Base-by-base conservation (phyloP, 495 filamentous ascomycete genomes). In the Aspergillus diversus region DNA sequence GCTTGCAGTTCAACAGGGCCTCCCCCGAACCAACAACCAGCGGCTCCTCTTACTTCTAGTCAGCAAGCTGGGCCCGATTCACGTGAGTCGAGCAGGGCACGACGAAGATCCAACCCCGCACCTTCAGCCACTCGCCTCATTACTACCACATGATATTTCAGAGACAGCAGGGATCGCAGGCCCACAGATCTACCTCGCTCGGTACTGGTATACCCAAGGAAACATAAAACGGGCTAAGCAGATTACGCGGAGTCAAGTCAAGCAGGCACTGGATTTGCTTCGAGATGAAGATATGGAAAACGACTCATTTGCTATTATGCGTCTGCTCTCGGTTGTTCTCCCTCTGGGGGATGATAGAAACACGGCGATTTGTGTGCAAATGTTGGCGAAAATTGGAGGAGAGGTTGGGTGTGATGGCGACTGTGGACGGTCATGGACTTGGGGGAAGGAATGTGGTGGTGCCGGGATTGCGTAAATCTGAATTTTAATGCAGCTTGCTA, bases 391-490 rank as follows among this genome's bases (percentile, higher is more conserved):
- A 16, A 46, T 32, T 16, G 33, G 51, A 5, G 47, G 37, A 4
- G 12, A 11, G 17, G 33, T 59, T 37, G 3, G 33, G 32, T 59
- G 57, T 17, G 57, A 59, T 35, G 57, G 57, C 5, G 57, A 50
- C 43, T 59, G 57, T 50, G 57, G 57, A 11, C 43, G 33, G 32
- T 34, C 43, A 11, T 59, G 57, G 57, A 33, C 9, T n/a, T 59
- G 50, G 49, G 31, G 43, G 16, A 33, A 11, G 57, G 31, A 33
- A 60, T 60, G 47, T 49, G 34, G 33, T 42, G 48, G 48, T 53
- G 57, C 42, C 47, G 16, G 11, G 47, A 60, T 34, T 60, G 15
- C 33, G 49, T 53, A 5, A 39, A 60, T 42, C 27, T 35, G 21
- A 16, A 51, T 12, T 39, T 43, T 33, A 32, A 60, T 31, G 34